Evolutionary conservation across 768 basidiomycete species (phyloP), one percentile per base, ranked within the genome.

Genomic region (Rhizopogon roseolus): DNA sequence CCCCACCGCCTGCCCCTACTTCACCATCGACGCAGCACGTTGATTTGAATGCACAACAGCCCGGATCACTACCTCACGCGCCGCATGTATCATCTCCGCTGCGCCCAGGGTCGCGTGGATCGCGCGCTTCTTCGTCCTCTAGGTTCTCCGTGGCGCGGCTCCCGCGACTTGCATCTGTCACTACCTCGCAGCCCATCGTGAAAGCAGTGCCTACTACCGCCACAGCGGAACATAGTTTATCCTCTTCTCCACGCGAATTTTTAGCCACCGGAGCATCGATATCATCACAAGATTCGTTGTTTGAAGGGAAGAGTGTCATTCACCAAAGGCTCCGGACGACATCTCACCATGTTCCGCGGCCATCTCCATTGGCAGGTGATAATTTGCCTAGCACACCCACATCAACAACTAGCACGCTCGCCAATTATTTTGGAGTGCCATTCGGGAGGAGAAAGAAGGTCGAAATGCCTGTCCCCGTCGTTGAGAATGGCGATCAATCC

Each of bases 191-290:
- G 0, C 60, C 71, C 36, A 60, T 69, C 17, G 66, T 76, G 1
- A 89, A 90, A 66, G 84, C 83, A 0, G 76, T 78, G 17, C 76
- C 87, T 4, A 88, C 88, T 6, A 88, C 81, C 2, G 88, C 86
- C 6, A 59, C 88, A 34, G 79, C 82, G 27, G 87, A 84, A 25
- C 77, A 78, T 45, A 70, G 76, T 6, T 59, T 79, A 22, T 73
- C 76, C 7, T 73, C 80, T 0, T 75, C 79, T 22, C 57, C 65
- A 5, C 57, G 52, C 11, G 66, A 70, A 13, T 16, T 57, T 10
- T 54, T 60, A 6, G 46, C 55, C 36, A 62, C 62, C 62, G 72
- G 73, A 3, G 64, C 70, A 13, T 77, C 80, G 9, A 81, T 85
- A 3, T 84, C 84, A 2, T 81, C 85, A 0, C 79, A 81, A 44